These are phyloP conservation scores for Millerozyma miso DNA, from an alignment of 805 yeast genomes.

Conservation along the genomic window DNA sequence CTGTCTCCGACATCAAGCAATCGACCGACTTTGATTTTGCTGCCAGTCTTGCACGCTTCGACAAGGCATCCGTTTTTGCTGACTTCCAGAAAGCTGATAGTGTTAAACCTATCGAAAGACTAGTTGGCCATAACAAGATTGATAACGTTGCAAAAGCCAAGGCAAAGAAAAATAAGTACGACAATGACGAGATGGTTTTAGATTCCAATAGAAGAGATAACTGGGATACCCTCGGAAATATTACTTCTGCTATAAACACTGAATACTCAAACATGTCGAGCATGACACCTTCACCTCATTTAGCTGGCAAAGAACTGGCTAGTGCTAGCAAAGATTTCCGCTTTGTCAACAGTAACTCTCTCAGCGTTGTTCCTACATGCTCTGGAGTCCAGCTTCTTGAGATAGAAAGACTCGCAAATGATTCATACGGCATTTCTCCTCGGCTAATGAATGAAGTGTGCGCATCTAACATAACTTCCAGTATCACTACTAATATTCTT, in stretches of 20 bases:
- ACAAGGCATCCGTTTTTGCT: conserved; percentile 73
- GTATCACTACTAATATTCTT: conserved; percentile 52
- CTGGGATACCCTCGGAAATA: conserved; percentile 48
- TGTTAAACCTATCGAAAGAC: conserved; percentile 53
- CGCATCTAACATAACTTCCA: conserved; percentile 59
- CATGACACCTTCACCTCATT: conserved; percentile 16
- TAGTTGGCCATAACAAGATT: conserved; percentile 71
- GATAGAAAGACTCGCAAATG: conserved; percentile 57
- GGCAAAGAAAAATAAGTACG: conserved; percentile 47
- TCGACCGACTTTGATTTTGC: conserved; percentile 79
- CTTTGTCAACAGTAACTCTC: conserved; percentile 15
- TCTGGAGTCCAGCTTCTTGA: conserved; percentile 78
- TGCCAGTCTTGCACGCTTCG: conserved; percentile 75
- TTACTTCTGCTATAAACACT: conserved; percentile 4
- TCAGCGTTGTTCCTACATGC: conserved; percentile 51
- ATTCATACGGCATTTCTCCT: conserved; percentile 46
- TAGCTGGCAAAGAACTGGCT: conserved; percentile 8
- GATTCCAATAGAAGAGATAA: conserved; percentile 38
- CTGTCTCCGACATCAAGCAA: conserved; percentile 42
- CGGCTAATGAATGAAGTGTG: conserved; percentile 57
- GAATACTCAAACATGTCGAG: conserved; percentile 10
- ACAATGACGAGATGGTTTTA: conserved; percentile 71
- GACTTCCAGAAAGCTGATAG: conserved; percentile 66
- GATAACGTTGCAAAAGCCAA: conserved; percentile 17
- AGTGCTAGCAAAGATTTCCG: conserved; percentile 11